Base-by-base conservation (phyloP, 2,329 filamentous ascomycete species). In the Sclerotinia nivalis region DNA sequence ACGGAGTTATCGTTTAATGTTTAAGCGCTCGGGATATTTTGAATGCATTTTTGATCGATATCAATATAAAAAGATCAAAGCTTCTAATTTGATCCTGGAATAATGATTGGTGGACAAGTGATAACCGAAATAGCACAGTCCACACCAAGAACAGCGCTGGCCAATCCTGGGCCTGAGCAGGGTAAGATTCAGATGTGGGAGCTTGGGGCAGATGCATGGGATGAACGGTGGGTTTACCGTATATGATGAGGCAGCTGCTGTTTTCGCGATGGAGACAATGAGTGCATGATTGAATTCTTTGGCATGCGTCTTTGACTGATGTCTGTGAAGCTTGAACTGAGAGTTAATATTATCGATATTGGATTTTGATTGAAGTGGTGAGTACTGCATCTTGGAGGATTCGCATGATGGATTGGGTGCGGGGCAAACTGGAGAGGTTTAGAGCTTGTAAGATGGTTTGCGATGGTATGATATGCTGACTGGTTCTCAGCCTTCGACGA, bases 351-450 rank as follows among this genome's bases (percentile, higher is more conserved):
- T 18, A 8, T 25, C n/a, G 22, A 1, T 40, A 20, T 20, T 64
- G 47, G 15, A 22, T 40, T 64, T n/a, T n/a, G 31, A 28, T 28
- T 28, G 4, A 40, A 64, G 22, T 52, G 47, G 47, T 65, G 15
- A 45, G 9, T 22, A 40, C 34, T 22, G n/a, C 6, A 22, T 28
- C 9, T 65, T 64, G 47, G 25, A 10, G 20, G 7, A 37, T 40
- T 15, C n/a, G 12, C n/a, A 60, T 52, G 45, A 18, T n/a, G 25
- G 45, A 25, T 34, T 34, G 10, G 52, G 8, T 62, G 66, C 66
- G 66, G 66, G 66, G 66, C 45, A 68, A 68, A 43, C 43, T 68
- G 55, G 22, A 47, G 52, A 40, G 55, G 22, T 68, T 47, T 43
- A 20, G 7, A 34, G 52, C 52, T 31, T 55, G 34, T 60, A 13